Base-by-base conservation (phyloP, 495 filamentous ascomycete species). In the Cercophora sp. region DNA sequence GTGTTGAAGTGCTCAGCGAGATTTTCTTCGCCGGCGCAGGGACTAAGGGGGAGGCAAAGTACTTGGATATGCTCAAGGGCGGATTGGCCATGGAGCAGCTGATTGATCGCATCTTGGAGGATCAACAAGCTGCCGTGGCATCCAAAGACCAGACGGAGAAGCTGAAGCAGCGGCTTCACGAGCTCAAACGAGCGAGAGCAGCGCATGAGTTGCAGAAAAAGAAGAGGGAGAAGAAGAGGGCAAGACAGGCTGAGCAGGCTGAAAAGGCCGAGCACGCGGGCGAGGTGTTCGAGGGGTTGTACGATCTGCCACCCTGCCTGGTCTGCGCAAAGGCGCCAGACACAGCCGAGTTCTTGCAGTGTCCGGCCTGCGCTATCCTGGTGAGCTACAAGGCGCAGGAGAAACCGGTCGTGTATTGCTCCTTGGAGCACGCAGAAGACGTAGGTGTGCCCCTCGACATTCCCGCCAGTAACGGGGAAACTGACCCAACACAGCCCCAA, bases 341-440 rank as follows among this genome's bases (percentile, higher is more conserved):
- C 53, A 54, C 63, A 53, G 50, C 53, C 51, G 56, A 59, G 29
- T 68, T 70, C 46, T 49, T 66, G 27, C 55, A 63, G 47, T 77
- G 75, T 51, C 51, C 64, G 31, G 25, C 79, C 32, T 73, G 75
- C 59, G 50, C 70, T 54, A 60, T 72, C 51, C 58, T 72, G 5
- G 45, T 54, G 10, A 51, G 58, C 39, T 58, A 55, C 16, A 50
- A 58, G 9, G 43, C 70, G 22, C 50, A 54, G 34, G 50, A 62
- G 6, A 48, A 48, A 36, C 57, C 37, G 40, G 62, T 61, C 1
- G 60, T 74, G 26, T 80, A 72, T 52, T 80, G 77, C 61, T 74
- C 70, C 13, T 60, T n/a, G n/a, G n/a, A n/a, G n/a, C n/a, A n/a
- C n/a, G n/a, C n/a, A n/a, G n/a, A n/a, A n/a, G n/a, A n/a, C n/a